Conservation (phyloP, 78 protist genomes). For the Capsaspora owczarzaki region DNA sequence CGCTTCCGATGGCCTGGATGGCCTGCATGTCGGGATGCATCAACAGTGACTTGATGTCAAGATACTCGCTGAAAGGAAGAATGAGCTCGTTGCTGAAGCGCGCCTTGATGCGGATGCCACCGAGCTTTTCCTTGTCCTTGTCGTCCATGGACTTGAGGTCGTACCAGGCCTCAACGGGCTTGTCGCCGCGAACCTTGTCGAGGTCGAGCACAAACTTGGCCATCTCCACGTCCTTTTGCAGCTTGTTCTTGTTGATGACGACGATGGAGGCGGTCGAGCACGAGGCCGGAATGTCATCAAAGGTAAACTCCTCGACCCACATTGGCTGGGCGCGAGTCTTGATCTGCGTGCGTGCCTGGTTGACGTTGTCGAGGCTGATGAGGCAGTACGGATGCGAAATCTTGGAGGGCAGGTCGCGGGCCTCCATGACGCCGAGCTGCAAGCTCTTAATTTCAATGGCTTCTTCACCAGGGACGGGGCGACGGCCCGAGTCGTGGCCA, state of each 20-base stretch:
- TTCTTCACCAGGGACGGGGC: too few relatives aligned
- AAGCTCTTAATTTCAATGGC: too few relatives aligned
- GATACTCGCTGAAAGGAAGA: not conserved
- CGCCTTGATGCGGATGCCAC: not conserved
- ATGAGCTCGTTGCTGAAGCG: not conserved
- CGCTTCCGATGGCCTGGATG: not conserved
- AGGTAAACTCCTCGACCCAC: not conserved
- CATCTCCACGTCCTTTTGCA: not conserved
- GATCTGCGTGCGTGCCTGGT: slow-evolving; percentile 3
- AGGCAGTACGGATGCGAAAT: not conserved
- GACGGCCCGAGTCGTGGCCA: too few relatives aligned
- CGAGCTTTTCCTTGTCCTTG: not conserved
- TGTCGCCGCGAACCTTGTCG: not conserved
- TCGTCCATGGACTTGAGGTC: not conserved
- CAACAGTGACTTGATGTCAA: not conserved
- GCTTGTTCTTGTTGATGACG: not conserved
- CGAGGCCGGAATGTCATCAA: not conserved
- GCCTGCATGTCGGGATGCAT: not conserved
- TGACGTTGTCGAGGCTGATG: not conserved
- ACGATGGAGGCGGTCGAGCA: not conserved
- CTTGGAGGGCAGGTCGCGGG: not conserved
- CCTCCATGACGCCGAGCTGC: too few relatives aligned
- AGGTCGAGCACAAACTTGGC: not conserved
- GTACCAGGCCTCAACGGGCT: not conserved
- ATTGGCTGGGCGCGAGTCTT: not conserved